Evolutionary conservation across 345 rosid genomes (phyloP).

Genomic region (Populus nigra): DNA sequence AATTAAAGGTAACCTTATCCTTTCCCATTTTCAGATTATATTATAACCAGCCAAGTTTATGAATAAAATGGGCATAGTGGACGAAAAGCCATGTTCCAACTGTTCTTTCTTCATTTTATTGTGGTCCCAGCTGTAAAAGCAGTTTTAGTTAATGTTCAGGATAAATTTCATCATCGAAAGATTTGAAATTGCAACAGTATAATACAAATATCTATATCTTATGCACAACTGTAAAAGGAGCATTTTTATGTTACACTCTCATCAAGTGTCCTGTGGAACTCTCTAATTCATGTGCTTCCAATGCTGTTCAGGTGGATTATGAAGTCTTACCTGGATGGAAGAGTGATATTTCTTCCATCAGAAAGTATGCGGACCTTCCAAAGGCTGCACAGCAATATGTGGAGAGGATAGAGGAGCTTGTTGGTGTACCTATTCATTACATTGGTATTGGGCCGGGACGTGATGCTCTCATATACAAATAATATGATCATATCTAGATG

Average conservation of each 20-base stretch:
- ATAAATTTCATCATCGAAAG: too few relatives aligned
- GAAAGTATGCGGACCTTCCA: conserved; percentile 82
- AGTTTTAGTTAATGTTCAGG: too few relatives aligned
- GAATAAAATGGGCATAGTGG: not conserved
- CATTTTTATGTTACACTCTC: too few relatives aligned
- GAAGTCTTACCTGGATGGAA: conserved; percentile 93
- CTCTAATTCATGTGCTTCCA: conserved; percentile 7
- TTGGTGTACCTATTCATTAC: conserved; percentile 76
- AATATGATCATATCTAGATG: conserved; percentile 10
- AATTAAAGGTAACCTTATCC: conserved; percentile 49
- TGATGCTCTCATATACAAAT: conserved; percentile 83
- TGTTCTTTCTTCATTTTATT: not conserved
- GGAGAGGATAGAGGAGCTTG: conserved; percentile 88
- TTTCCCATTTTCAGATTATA: not conserved
- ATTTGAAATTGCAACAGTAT: too few relatives aligned
- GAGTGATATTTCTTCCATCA: conserved; percentile 66
- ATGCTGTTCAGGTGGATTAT: conserved; percentile 66
- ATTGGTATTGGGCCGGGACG: conserved; percentile 94
- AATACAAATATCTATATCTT: too few relatives aligned
- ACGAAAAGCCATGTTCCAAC: not conserved
- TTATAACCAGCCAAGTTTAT: too few relatives aligned
- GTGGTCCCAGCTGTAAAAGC: too few relatives aligned
- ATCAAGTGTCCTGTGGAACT: not conserved
- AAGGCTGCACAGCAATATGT: conserved; percentile 71
- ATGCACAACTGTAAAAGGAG: too few relatives aligned